Evolutionary conservation across 2,329 filamentous ascomycete genomes (phyloP), one percentile per base, ranked within the genome.

Genomic region (Fusarium temperatum): DNA sequence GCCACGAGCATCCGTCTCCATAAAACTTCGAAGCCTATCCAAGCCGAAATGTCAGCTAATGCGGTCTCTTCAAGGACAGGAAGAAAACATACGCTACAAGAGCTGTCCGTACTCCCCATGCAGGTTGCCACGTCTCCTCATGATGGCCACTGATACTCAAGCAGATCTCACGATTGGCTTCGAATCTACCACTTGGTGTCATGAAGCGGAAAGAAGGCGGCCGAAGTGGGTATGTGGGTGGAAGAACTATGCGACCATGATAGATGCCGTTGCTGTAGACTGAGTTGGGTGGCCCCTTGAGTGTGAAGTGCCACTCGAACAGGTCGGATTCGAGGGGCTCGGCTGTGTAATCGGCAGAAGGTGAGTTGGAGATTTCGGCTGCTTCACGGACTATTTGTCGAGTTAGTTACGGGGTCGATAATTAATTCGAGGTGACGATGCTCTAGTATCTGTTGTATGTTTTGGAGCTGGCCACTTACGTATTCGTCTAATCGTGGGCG

Each of bases 261-360:
- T 98, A 99, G 79, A 98, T 89, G 54, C 96, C 96, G 38, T 87
- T 85, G 50, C 90, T 90, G 84, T 95, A 98, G 42, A 92, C 90
- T 0, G 94, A 95, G 38, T 89, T 87, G 0, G 96, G 96, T 0
- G 96, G 95, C 0, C 96, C 96, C 58, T 92, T 91, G n/a, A 99
- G 88, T 1, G 96, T 99, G 84, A 98, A 99, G 86, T 99, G 96
- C 96, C 96, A 99, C 84, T 98, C 95, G 84, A 98, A 98, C 61
- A 99, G 91, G 83, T 98, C 95, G 38, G 90, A 87, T 80, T 98
- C 96, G 71, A 96, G 90, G 1, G 96, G 96, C 8, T 91, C 87
- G 45, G 96, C 96, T 76, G 92, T 90, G 84, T 96, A 97, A 85
- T 98, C 94, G 61, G 93, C 87, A 6, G 94, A 96, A 9, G 96